These are phyloP conservation scores for Amaranthus palmeri DNA, from an alignment of 148 eudicot species.

Conservation along the genomic window DNA sequence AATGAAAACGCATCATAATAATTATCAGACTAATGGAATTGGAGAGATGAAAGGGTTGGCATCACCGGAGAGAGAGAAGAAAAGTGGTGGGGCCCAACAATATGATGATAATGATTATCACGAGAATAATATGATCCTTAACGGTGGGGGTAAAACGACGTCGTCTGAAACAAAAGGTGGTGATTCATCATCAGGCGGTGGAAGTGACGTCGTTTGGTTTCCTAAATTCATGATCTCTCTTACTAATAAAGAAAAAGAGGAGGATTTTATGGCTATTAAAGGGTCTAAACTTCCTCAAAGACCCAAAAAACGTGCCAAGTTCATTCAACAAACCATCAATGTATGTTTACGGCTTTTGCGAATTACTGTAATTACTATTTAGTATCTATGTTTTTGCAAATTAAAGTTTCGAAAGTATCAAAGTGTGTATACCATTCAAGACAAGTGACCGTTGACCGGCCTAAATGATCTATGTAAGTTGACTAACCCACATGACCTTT, in stretches of 20 bases:
- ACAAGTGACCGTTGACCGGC: too few species aligned
- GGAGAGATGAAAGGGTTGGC: conserved; percentile 30
- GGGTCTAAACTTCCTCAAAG: conserved; percentile 90
- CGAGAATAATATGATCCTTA: neutral
- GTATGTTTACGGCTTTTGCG: conserved; percentile 18
- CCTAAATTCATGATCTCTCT: conserved; percentile 60
- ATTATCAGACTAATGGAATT: neutral
- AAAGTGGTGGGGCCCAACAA: neutral
- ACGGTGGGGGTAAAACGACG: conserved; percentile 40
- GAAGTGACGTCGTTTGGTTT: conserved; percentile 46
- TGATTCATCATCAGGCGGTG: conserved; percentile 66
- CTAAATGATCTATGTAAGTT: too few species aligned
- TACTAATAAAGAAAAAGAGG: conserved; percentile 84
- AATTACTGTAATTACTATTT: too few species aligned
- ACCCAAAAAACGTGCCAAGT: conserved; percentile 90
- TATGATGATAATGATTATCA: neutral
- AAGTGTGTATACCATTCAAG: too few species aligned
- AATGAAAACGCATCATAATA: conserved; percentile 49
- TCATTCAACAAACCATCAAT: conserved; percentile 86
- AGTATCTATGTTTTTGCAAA: too few species aligned
- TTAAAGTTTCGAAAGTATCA: too few species aligned
- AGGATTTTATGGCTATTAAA: conserved; percentile 80
- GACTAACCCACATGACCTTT: too few species aligned
- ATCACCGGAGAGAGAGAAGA: conserved; percentile 64
- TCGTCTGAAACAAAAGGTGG: conserved; percentile 68